phyloP scores from a whole-genome alignment of 2,329 filamentous ascomycete genomes.

The Talaromyces funiculosus region DNA sequence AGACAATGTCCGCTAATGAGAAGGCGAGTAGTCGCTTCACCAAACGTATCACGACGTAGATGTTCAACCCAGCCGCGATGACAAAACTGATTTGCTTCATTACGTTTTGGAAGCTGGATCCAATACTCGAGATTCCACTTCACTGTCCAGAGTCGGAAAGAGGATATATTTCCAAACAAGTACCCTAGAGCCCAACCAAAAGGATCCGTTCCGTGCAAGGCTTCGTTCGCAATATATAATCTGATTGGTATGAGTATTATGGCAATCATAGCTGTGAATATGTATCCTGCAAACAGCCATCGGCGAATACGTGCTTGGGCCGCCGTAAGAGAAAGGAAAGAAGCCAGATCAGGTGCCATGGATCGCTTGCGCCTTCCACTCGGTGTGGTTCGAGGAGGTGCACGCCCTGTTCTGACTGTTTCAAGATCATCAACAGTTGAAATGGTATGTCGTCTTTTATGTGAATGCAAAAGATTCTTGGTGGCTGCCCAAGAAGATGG shows the following conservation, averaged over 20 bases:
- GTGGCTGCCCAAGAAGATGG: constrained; percentile 15
- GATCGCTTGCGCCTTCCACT: constrained; percentile 62
- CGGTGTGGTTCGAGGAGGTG: constrained; percentile 44
- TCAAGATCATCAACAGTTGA: constrained; percentile 39
- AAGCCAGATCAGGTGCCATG: constrained; percentile 58
- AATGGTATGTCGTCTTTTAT: constrained; percentile 47
- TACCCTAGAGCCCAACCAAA: constrained; percentile 92
- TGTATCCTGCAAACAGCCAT: constrained; percentile 75
- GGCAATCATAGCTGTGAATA: constrained; percentile 62
- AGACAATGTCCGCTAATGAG: constrained; percentile 69
- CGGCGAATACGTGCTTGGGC: constrained; percentile 70
- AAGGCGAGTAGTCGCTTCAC: constrained; percentile 76
- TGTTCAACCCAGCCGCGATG: constrained; percentile 58
- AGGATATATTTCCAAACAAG: constrained; percentile 70
- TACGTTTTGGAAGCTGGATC: constrained; percentile 61
- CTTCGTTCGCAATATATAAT: constrained; percentile 60
- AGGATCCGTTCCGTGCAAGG: constrained; percentile 69
- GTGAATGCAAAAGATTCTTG: constrained; percentile 15
- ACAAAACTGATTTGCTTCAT: constrained; percentile 34
- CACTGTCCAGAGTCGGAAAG: constrained; percentile 66
- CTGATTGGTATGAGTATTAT: constrained; percentile 69
- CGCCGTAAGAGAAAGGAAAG: constrained; percentile 75
- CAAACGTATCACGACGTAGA: constrained; percentile 59
- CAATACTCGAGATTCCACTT: constrained; percentile 64
- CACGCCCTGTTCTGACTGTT: constrained; percentile 19